Conservation (phyloP, 1,284 basidiomycete species). For the Pseudomicrostroma phylloplanum region DNA sequence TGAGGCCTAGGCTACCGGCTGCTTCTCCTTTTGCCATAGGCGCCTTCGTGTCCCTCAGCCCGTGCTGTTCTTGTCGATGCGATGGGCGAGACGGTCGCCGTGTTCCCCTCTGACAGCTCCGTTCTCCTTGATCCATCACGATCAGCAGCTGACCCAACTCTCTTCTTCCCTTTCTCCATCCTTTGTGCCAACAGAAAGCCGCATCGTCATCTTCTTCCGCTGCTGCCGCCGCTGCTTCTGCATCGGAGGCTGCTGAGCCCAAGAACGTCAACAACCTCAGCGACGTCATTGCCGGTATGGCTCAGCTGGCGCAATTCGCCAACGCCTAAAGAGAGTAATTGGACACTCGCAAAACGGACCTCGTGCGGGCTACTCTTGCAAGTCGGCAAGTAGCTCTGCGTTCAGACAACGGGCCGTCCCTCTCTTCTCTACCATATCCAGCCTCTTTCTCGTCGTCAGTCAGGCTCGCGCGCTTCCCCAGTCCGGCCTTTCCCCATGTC, state of each 20-base stretch:
- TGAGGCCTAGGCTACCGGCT: no score
- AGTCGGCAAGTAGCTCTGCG: no score
- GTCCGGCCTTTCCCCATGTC: no score
- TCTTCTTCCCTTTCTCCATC: neutral
- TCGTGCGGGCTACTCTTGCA: no score
- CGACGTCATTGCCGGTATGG: neutral
- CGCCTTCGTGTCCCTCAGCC: no score
- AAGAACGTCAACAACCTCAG: conserved; percentile 8
- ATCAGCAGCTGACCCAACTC: neutral
- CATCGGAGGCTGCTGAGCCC: conserved; percentile 8
- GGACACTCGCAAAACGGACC: no score
- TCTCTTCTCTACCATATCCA: no score
- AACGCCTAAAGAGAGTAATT: no score
- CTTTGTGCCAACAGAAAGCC: neutral
- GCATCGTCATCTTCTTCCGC: neutral
- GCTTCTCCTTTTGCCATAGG: no score
- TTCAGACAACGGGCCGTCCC: no score
- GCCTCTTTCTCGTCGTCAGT: no score
- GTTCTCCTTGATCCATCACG: neutral
- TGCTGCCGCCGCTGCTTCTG: conserved; percentile 1
- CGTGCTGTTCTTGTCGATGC: neutral
- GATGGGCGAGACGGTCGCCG: neutral
- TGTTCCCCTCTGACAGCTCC: neutral
- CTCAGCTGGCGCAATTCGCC: neutral
- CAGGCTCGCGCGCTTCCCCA: no score